phyloP scores from a whole-genome alignment of 805 yeast genomes.

The Teunomyces cretensis region DNA sequence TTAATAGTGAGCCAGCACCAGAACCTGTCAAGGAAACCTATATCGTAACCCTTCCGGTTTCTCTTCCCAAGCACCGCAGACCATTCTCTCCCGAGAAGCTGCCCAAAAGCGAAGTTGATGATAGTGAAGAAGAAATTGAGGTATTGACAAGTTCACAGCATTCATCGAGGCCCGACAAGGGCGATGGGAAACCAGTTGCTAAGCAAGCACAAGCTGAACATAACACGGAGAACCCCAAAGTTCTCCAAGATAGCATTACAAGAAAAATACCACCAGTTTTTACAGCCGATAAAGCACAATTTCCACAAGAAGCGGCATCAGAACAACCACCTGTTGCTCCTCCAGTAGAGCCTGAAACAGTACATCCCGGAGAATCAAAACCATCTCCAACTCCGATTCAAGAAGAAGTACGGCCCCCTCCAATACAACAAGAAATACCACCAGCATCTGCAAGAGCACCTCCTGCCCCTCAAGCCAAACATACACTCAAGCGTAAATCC shows the following conservation, averaged over 20 bases:
- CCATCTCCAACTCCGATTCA: too few relatives aligned
- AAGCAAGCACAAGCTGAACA: too few relatives aligned
- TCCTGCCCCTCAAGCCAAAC: neutral
- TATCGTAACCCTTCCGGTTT: neutral
- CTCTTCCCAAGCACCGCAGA: neutral
- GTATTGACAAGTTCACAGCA: conserved; percentile 10
- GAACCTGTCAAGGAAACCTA: neutral
- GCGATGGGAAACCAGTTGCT: neutral
- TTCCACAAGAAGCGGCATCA: neutral
- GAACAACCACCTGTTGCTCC: too few relatives aligned
- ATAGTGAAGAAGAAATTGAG: conserved; percentile 14
- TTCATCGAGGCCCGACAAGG: neutral
- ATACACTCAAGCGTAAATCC: neutral
- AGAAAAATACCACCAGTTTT: neutral
- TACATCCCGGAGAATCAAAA: too few relatives aligned
- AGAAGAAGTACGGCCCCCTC: too few relatives aligned
- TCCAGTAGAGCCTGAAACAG: too few relatives aligned
- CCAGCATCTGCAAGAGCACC: too few relatives aligned
- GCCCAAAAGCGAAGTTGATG: conserved; percentile 8
- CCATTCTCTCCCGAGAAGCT: neutral
- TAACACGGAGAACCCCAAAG: neutral
- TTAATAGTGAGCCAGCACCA: neutral
- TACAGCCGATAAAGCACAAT: neutral
- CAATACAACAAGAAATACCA: neutral
- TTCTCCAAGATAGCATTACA: too few relatives aligned